A percentile compares a stretch with the other conserved stretches of the same genome.
Conservation (phyloP, 2,329 filamentous ascomycete genomes). For the Catunica adiposa region DNA sequence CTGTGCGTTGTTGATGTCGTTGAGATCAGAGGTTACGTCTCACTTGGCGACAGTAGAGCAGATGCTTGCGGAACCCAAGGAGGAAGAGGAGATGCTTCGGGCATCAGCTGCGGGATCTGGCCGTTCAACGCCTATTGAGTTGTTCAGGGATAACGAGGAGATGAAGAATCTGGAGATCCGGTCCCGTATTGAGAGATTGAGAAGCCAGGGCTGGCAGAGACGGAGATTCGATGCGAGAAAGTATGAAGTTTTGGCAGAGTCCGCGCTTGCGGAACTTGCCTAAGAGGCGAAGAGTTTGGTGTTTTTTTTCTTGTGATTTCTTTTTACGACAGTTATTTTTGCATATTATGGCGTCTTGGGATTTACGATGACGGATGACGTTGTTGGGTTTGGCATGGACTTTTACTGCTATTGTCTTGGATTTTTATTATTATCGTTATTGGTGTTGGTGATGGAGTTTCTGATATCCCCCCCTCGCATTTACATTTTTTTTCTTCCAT, state of each 20-base stretch:
- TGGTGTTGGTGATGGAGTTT: conserved; percentile 4
- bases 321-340: conserved; percentile 4
- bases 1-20: conserved; percentile 29
- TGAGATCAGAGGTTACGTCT: conserved; percentile 32
- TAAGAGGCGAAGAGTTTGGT: background rate
- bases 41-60: conserved; percentile 32
- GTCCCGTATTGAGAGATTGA: conserved; percentile 37
- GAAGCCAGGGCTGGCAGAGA: conserved; percentile 37
- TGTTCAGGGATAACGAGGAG: conserved; percentile 21
- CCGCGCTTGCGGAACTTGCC: conserved; percentile 33
- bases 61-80: conserved; percentile 20
- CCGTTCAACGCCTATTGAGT: conserved; percentile 15
- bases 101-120: conserved; percentile 11
- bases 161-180: conserved; percentile 27
- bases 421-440: background rate
- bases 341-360: background rate
- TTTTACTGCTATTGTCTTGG: conserved; percentile 8
- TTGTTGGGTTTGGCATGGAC: conserved; percentile 1
- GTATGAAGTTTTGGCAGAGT: conserved; percentile 36
- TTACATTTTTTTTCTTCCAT: background rate
- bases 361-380: no score
- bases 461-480: conserved; percentile 5
- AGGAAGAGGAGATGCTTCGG: conserved; percentile 10
- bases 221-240: conserved; percentile 36
- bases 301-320: conserved; percentile 2